Percentiles rank a stretch among this genome's conserved stretches.
These are phyloP conservation scores for Aspergillus pseudonomiae DNA, from an alignment of 2,329 filamentous ascomycete genomes.

Conservation along the genomic window DNA sequence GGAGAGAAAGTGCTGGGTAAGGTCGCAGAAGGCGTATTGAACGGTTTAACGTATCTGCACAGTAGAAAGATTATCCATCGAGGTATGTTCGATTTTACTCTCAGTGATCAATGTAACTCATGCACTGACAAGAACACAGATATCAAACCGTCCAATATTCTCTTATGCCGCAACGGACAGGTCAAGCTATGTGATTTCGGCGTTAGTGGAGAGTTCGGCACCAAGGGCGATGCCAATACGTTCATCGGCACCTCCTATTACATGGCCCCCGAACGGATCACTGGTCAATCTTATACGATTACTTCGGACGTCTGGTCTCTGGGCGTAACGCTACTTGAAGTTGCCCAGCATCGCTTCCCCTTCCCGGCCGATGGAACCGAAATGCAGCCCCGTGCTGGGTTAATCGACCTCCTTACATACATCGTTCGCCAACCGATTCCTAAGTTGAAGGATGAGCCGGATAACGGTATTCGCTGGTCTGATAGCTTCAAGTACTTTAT, in stretches of 20 bases:
- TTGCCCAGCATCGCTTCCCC: slow-evolving; percentile 97
- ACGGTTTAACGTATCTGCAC: slow-evolving; percentile 92
- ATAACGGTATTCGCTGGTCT: slow-evolving; percentile 88
- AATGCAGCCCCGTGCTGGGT: slow-evolving; percentile 86
- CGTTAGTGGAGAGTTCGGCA: slow-evolving; percentile 96
- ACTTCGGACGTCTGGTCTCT: slow-evolving; percentile 98
- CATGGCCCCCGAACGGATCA: slow-evolving; percentile 98
- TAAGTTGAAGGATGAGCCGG: slow-evolving; percentile 91
- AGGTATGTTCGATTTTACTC: slow-evolving; percentile 40
- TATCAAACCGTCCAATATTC: slow-evolving; percentile 97
- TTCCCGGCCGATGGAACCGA: slow-evolving; percentile 97
- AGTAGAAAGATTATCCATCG: slow-evolving; percentile 96
- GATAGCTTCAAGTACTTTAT: slow-evolving; percentile 99
- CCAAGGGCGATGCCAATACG: slow-evolving; percentile 96
- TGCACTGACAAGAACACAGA: slow-evolving; percentile 52
- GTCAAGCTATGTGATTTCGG: slow-evolving; percentile 99
- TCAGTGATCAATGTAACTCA: background rate
- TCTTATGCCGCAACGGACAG: slow-evolving; percentile 86
- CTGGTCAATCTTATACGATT: slow-evolving; percentile 96
- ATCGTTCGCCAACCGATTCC: slow-evolving; percentile 96
- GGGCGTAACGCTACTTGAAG: slow-evolving; percentile 94
- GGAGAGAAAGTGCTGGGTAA: slow-evolving; percentile 98
- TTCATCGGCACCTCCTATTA: slow-evolving; percentile 99
- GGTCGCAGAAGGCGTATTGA: slow-evolving; percentile 91
- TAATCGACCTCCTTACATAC: slow-evolving; percentile 95